These are phyloP conservation scores for Monilinia polystroma DNA, from an alignment of 2,329 filamentous ascomycete genomes.

Conservation along the genomic window DNA sequence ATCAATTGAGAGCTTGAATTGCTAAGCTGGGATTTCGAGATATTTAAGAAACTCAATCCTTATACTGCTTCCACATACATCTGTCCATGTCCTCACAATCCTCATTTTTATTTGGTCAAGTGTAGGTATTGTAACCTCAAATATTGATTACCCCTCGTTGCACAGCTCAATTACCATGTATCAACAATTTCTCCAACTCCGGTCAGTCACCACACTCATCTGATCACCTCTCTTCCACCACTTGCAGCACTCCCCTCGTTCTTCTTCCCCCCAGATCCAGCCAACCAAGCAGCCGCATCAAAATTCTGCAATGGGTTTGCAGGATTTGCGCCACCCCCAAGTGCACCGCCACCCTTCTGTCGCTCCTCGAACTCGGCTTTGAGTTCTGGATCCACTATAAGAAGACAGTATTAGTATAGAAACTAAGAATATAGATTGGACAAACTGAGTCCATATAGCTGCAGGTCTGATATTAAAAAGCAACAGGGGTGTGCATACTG, in stretches of 20 bases:
- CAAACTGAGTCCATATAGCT: neutral
- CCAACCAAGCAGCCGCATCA: slow-evolving; percentile 68
- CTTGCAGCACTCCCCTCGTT: slow-evolving; percentile 23
- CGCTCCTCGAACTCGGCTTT: slow-evolving; percentile 89
- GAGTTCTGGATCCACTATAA: slow-evolving; percentile 91
- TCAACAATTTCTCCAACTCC: neutral
- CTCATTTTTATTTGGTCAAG: neutral
- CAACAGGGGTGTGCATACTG: slow-evolving; percentile 59
- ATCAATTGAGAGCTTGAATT: neutral
- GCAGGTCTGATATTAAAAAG: neutral
- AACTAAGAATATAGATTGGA: slow-evolving; percentile 6
- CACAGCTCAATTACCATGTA: neutral
- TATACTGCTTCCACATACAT: neutral
- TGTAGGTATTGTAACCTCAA: neutral
- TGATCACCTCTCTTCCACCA: slow-evolving; percentile 32
- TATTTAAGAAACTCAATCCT: neutral
- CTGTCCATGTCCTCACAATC: neutral
- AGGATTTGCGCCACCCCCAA: slow-evolving; percentile 48
- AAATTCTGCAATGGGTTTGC: slow-evolving; percentile 58
- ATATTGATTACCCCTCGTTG: neutral
- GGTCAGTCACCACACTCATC: slow-evolving; percentile 21
- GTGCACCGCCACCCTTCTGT: slow-evolving; percentile 58
- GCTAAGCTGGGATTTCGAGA: neutral
- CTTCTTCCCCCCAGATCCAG: slow-evolving; percentile 47
- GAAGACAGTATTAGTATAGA: slow-evolving; percentile 21